Evolutionary conservation across 192 early-diverging fungal genomes (phyloP), one percentile per base, ranked within the genome.

Genomic region (Cetraspora pellucida): DNA sequence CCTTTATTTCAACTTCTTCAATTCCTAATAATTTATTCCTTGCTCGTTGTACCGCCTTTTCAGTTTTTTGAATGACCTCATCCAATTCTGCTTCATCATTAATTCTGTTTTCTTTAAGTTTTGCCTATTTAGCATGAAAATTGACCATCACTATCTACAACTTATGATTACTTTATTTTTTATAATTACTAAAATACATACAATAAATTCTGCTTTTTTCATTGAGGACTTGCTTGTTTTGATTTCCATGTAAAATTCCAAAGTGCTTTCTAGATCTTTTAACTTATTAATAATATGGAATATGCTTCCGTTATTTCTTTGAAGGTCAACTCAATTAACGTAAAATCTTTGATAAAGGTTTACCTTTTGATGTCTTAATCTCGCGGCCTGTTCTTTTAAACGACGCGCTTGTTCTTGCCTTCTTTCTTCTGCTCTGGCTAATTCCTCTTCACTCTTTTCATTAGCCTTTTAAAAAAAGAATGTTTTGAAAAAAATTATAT

Each of bases 291-390:
- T 19, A 16, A 30, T 55, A 43, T 21, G 23, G 13, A 54, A 54
- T 45, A 43, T 46, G 61, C 37, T 46, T 45, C 2, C 9, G 25
- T 23, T 10, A 37, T 23, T 10, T 30, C 23, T 52, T 19, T 28
- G 28, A 43, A 10, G 47, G 8, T 46, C 19, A 49, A 54, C 5
- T 16, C 11, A 54, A 14, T 13, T 10, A 58, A 37, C 30, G 27
- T 47, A 77, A 25, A 0, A 64, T 5, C 19, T 60, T 9, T 21
- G 7, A n/a, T 25, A 9, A 17, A 13, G 63, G 25, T 10, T 2
- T 80, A 93, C 92, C 81, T 96, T 96, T 63, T 96, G 92, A 71
- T 92, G 85, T 17, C 95, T 87, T 64, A 91, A 90, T 74, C 90
- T 91, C 6, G 91, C 93, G 0, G 94, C 93, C 74, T 91, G 87